These are phyloP conservation scores for Populus pruinosa DNA, from an alignment of 345 rosid genomes.

Conservation along the genomic window DNA sequence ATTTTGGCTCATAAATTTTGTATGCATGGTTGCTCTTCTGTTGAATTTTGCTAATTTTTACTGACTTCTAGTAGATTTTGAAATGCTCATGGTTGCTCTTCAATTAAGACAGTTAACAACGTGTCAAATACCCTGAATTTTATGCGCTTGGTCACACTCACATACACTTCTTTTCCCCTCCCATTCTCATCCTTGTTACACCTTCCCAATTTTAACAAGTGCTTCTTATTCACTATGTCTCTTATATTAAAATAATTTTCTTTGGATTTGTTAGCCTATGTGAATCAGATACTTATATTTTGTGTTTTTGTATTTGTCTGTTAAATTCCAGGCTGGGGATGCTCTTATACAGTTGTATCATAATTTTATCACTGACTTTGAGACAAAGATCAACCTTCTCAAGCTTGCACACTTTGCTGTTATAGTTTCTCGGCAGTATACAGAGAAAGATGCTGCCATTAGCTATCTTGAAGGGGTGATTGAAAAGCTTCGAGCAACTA, in stretches of 20 bases:
- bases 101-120: neutral
- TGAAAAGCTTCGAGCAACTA: constrained; percentile 74
- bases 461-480: constrained; percentile 79
- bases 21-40: neutral
- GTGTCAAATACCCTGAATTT: neutral
- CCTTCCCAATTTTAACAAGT: neutral
- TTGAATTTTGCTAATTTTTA: neutral
- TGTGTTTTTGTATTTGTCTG: neutral
- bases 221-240: neutral
- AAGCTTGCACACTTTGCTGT: constrained; percentile 97
- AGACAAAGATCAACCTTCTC: constrained; percentile 95
- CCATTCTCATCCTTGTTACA: neutral
- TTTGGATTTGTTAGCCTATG: neutral
- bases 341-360: constrained; percentile 80
- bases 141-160: neutral
- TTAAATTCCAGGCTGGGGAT: constrained; percentile 80
- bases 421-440: constrained; percentile 80
- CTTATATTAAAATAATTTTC: neutral
- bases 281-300: neutral
- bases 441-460: constrained; percentile 94
- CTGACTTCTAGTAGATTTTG: neutral
- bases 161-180: neutral
- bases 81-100: neutral
- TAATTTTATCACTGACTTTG: constrained; percentile 92
- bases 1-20: neutral